Percentiles rank a stretch among this genome's conserved stretches.
These are phyloP conservation scores for Teratosphaeria destructans DNA, from an alignment of 2,329 filamentous ascomycete species.

Conservation along the genomic window DNA sequence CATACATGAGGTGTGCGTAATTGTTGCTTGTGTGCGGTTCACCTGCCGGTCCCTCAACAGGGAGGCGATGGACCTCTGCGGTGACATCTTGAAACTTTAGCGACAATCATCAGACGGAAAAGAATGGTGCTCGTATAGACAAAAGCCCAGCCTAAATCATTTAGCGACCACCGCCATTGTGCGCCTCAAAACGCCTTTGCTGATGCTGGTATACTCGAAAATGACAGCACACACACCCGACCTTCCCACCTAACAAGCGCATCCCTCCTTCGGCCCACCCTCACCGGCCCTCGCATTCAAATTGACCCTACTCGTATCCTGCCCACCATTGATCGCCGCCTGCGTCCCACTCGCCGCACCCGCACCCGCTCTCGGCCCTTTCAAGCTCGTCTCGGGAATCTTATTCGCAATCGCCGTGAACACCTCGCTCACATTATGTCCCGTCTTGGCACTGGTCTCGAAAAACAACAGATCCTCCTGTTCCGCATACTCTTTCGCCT, in stretches of 20 bases:
- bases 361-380: conserved; percentile 61
- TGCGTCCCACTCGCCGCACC: conserved; percentile 41
- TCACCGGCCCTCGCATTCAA: conserved; percentile 52
- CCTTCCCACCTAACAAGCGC: conserved; percentile 56
- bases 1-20: too few relatives aligned
- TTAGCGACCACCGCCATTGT: neutral
- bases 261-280: conserved; percentile 72
- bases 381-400: conserved; percentile 92
- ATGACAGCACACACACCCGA: neutral
- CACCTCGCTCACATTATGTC: conserved; percentile 85
- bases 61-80: too few relatives aligned
- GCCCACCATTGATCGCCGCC: conserved; percentile 42
- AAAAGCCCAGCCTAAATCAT: neutral
- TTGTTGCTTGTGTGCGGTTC: too few relatives aligned
- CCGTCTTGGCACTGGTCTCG: conserved; percentile 95
- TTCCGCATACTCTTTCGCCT: conserved; percentile 86
- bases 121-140: neutral
- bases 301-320: conserved; percentile 70
- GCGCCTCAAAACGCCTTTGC: neutral
- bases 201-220: neutral
- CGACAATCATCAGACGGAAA: neutral
- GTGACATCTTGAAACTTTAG: neutral
- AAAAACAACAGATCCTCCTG: conserved; percentile 93
- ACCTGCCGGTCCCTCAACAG: too few relatives aligned
- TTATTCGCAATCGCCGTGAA: conserved; percentile 98